These are phyloP conservation scores for Pisolithus microcarpus DNA, from an alignment of 768 basidiomycete genomes.

Conservation along the genomic window DNA sequence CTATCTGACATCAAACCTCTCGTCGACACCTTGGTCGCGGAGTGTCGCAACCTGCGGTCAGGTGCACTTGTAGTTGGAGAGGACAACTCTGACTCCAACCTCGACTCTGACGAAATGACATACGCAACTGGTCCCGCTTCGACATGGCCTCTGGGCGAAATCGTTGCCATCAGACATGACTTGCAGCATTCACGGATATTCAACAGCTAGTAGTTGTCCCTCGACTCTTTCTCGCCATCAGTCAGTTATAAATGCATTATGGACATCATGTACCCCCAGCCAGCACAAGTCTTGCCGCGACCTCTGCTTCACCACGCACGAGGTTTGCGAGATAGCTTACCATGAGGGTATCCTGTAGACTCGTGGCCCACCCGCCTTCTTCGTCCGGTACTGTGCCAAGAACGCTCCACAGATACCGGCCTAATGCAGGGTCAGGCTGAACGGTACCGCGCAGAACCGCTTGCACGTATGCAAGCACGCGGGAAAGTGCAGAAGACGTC, in stretches of 20 bases:
- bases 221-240: background rate
- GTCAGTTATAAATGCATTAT: conserved; percentile 25
- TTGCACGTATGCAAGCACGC: conserved; percentile 79
- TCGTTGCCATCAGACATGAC: conserved; percentile 85
- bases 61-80: conserved; percentile 26
- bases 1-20: conserved; percentile 64
- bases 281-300: conserved; percentile 80
- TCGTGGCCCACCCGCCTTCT: conserved; percentile 67
- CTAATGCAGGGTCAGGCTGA: conserved; percentile 77
- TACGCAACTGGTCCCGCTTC: conserved; percentile 62
- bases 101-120: conserved; percentile 9
- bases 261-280: conserved; percentile 34
- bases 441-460: conserved; percentile 72
- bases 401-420: conserved; percentile 87
- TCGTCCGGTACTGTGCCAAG: conserved; percentile 67
- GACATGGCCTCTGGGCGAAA: conserved; percentile 96
- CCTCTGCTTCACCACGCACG: conserved; percentile 88
- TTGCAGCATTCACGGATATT: conserved; percentile 94
- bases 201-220: conserved; percentile 58
- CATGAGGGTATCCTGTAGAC: conserved; percentile 89
- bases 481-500: conserved; percentile 75
- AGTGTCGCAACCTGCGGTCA: conserved; percentile 44
- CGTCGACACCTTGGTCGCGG: conserved; percentile 46
- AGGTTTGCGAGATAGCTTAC: conserved; percentile 91
- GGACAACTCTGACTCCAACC: background rate